Evolutionary conservation across 805 yeast genomes (phyloP), one percentile per base, ranked within the genome.

Genomic region (Lipomyces starkeyi): DNA sequence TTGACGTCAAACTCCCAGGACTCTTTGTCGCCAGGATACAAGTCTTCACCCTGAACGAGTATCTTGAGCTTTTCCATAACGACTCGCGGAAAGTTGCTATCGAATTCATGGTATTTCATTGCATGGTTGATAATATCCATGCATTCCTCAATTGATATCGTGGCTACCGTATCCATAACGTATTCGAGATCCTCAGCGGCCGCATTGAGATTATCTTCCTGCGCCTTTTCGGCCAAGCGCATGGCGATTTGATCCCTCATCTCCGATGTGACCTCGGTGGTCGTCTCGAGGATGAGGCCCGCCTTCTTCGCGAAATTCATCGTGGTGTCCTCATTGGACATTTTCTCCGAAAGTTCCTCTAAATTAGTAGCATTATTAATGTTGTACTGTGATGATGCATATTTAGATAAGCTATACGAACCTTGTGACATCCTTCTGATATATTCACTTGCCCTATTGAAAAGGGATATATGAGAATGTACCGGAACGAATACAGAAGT

Each of bases 81-180:
- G 13, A 72, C 77, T 1, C 66, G 63, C 14, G 84, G 81, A 68
- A 84, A 79, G 73, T 84, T 85, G 55, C 81, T 79, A 73, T 85
- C 88, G 61, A 78, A 80, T 2, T 69, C 69, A 69, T 83, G 85
- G 20, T 80, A 79, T 0, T 71, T 78, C 2, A 80, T 66, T 13
- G 82, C 79, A 20, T 78, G 76, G 29, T 75, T 73, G 59, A 85
- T 74, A 55, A 82, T 79, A 20, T 75, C 74, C 1, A 80, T 37
- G 0, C 84, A 80, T 56, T 82, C 83, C 3, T 74, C 79, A n/a
- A 75, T 73, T 0, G 80, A 47, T 64, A 84, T 64, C 3, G 73
- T 70, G 37, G 76, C 78, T 59, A 83, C 78, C 68, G 80, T 81
- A 49, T 80, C 82, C 40, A 53, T 11, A 11, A 53, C 29, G 29